Evolutionary conservation across 306 rosid genomes (phyloP).

Genomic region (Boehmeria nivea): DNA sequence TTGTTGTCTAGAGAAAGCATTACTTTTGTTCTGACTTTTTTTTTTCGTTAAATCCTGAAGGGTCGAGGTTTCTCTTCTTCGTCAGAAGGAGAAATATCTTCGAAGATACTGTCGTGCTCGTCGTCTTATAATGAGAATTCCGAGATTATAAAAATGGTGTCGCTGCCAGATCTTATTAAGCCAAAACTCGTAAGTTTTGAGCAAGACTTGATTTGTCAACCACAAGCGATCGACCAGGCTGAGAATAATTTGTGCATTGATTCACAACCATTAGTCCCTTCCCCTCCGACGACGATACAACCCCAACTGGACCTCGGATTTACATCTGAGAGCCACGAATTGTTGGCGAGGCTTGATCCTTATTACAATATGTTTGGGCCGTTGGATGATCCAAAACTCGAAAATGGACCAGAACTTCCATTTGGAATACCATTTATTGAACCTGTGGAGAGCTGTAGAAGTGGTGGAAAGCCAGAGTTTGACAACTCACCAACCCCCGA

Average conservation of each 20-base stretch:
- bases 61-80: constrained; percentile 46
- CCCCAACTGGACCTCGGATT: constrained; percentile 35
- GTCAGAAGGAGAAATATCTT: constrained; percentile 61
- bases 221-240: constrained; percentile 2
- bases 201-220: constrained; percentile 18
- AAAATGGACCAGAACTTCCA: constrained; percentile 28
- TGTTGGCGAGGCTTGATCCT: constrained; percentile 31
- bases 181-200: constrained; percentile 26
- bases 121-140: constrained; percentile 31
- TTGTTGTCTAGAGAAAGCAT: no score
- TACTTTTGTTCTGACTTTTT: neutral
- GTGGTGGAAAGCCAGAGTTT: constrained; percentile 25
- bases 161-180: constrained; percentile 48
- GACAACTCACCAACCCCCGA: constrained; percentile 25
- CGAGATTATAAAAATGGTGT: constrained; percentile 42
- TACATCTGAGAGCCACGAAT: constrained; percentile 41
- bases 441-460: constrained; percentile 34
- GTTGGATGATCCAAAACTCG: constrained; percentile 37
- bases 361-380: constrained; percentile 36
- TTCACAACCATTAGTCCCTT: constrained; percentile 19
- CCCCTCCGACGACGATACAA: constrained; percentile 32
- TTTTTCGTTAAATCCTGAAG: constrained; percentile 17
- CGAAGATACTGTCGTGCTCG: constrained; percentile 33
- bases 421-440: constrained; percentile 32
- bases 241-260: constrained; percentile 31